Evolutionary conservation across 2,329 filamentous ascomycete genomes (phyloP), one percentile per base, ranked within the genome.

Genomic region (Trichothecium sympodiale): DNA sequence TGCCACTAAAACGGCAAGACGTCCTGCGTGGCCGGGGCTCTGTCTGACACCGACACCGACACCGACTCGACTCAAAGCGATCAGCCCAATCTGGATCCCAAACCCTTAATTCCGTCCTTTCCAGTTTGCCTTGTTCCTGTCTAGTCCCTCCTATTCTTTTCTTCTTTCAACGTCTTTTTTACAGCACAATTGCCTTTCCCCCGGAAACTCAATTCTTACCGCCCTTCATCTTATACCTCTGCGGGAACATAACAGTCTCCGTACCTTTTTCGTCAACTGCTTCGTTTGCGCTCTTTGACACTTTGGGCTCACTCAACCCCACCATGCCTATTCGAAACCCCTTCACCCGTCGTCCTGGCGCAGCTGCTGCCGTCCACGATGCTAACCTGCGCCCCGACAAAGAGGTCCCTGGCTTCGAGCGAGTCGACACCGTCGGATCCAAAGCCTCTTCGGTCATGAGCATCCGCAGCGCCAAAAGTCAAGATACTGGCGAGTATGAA

Each of bases 311-410:
- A 17, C 31, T 26, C 25, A 18, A 37, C 30, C 37, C 32, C 40
- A 63, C 45, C 39, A 83, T 83, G 79, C 71, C 76, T 42, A 82
- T 85, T 52, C 77, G 81, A 46, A 86, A 85, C 56, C 77, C 80
- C 20, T 82, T 86, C 53, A 63, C 71, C 38, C 73, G 74, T 49
- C 77, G 74, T 36, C 60, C 71, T 36, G 72, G 67, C 43, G 50
- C 59, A n/a, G n/a, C n/a, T 34, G 51, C 54, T 43, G 49, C 62
- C 32, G 52, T 52, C 42, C 58, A 57, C 42, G 71, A 78, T 48
- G 77, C 80, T 49, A 74, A 70, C 47, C 50, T 59, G 40, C 65
- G 60, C 34, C 56, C 59, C 38, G 55, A 67, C 17, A 62, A 66
- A 32, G 29, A 37, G 9, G 38, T 50, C 27, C 52, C 51, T 18